Evolutionary conservation across 768 basidiomycete genomes (phyloP).

Genomic region (Pleurotus cornucopiae): DNA sequence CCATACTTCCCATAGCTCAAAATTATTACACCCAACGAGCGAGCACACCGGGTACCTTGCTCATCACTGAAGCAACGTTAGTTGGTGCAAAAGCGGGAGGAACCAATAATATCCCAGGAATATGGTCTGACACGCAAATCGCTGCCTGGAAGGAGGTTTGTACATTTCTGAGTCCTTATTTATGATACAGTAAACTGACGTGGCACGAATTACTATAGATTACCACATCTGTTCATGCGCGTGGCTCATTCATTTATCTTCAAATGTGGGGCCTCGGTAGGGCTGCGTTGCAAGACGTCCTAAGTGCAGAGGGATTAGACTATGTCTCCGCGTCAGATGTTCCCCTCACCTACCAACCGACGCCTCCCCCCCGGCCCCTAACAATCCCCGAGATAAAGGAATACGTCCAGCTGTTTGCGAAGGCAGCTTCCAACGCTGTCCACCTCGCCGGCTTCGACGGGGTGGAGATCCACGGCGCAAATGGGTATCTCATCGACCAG

Average conservation of each 20-base stretch:
- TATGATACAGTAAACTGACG: no score
- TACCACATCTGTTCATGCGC: conserved; percentile 12
- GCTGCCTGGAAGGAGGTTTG: no score
- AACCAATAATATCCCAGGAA: conserved; percentile 29
- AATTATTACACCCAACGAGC: conserved; percentile 23
- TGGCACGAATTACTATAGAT: not conserved
- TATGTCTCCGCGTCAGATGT: conserved; percentile 19
- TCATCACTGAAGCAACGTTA: conserved; percentile 35
- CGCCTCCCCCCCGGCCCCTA: conserved; percentile 27
- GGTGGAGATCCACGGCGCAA: conserved; percentile 23
- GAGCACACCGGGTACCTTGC: conserved; percentile 23
- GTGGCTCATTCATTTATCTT: conserved; percentile 29
- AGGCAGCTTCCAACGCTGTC: conserved; percentile 42
- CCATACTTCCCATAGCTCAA: conserved; percentile 18
- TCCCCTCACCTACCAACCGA: conserved; percentile 16
- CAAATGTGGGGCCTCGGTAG: conserved; percentile 49
- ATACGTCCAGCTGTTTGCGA: conserved; percentile 32
- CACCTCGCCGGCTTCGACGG: conserved; percentile 20
- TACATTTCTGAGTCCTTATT: no score
- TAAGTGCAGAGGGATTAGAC: conserved; percentile 14
- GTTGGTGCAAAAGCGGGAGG: conserved; percentile 26
- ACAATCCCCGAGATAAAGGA: conserved; percentile 35
- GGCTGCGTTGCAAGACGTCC: conserved; percentile 15
- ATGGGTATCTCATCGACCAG: conserved; percentile 40
- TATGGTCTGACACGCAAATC: conserved; percentile 8